phyloP scores from a whole-genome alignment of 148 eudicot species.

The Pharnaceum exiguum region DNA sequence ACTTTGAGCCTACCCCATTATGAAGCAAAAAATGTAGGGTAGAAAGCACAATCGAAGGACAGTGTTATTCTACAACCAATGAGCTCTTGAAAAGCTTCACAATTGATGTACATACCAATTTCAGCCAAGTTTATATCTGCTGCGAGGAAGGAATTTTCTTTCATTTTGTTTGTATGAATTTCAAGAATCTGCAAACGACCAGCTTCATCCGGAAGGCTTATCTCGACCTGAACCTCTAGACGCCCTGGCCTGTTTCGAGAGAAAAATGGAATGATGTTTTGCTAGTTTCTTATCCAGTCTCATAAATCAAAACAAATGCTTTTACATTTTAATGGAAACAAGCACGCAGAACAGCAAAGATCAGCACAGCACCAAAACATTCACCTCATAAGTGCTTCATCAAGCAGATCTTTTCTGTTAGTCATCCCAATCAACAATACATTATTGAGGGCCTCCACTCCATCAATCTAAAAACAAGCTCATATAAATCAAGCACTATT shows the following conservation, averaged over 20 bases:
- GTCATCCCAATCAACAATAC: constrained; percentile 99
- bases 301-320: neutral
- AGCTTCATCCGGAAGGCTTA: constrained; percentile 94
- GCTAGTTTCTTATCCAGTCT: neutral
- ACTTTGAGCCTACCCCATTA: too few species aligned
- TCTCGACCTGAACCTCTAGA: constrained; percentile 98
- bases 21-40: too few species aligned
- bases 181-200: constrained; percentile 96
- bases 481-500: constrained; percentile 4
- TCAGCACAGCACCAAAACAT: neutral
- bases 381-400: constrained; percentile 97
- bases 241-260: constrained; percentile 83
- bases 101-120: constrained; percentile 51
- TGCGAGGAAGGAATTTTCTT: constrained; percentile 89
- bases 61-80: too few species aligned
- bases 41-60: too few species aligned
- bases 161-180: constrained; percentile 96
- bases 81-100: too few species aligned
- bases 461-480: constrained; percentile 64
- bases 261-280: neutral
- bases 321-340: neutral
- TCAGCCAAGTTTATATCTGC: constrained; percentile 83
- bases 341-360: neutral
- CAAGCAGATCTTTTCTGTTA: constrained; percentile 96
- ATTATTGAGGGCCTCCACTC: constrained; percentile 96